These are phyloP conservation scores for Fraxinus platypoda DNA, from an alignment of 305 asterid genomes.

Conservation along the genomic window DNA sequence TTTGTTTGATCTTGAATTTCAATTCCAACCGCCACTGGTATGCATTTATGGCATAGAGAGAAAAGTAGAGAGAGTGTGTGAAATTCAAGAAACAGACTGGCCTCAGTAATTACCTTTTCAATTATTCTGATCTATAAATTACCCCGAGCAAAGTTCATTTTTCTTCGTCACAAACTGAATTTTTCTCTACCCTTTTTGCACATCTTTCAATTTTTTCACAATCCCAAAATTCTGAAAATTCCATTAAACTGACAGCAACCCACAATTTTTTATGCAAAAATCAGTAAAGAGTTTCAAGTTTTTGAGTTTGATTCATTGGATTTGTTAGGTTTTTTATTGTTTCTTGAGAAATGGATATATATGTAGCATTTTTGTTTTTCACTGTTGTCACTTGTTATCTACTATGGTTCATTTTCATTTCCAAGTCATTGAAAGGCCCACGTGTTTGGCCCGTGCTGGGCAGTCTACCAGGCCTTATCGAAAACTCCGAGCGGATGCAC, in stretches of 20 bases:
- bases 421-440: conserved; percentile 77
- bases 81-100: conserved; percentile 65
- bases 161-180: conserved; percentile 22
- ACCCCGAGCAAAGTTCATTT: conserved; percentile 11
- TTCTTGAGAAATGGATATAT: conserved; percentile 44
- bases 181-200: neutral
- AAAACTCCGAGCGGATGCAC: conserved; percentile 77
- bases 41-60: conserved; percentile 66
- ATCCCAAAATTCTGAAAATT: neutral
- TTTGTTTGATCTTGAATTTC: conserved; percentile 20
- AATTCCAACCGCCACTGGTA: conserved; percentile 44
- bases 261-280: neutral
- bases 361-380: conserved; percentile 54
- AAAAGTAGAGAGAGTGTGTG: conserved; percentile 33
- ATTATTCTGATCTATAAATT: conserved; percentile 51
- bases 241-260: neutral
- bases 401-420: conserved; percentile 79
- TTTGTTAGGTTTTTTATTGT: neutral
- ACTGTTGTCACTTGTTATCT: conserved; percentile 63
- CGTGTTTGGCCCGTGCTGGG: conserved; percentile 87
- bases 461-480: conserved; percentile 78
- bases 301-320: neutral
- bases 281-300: neutral
- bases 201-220: neutral
- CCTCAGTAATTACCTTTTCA: conserved; percentile 45